Conservation (phyloP, 768 basidiomycete genomes). For the Suillus weaverae region DNA sequence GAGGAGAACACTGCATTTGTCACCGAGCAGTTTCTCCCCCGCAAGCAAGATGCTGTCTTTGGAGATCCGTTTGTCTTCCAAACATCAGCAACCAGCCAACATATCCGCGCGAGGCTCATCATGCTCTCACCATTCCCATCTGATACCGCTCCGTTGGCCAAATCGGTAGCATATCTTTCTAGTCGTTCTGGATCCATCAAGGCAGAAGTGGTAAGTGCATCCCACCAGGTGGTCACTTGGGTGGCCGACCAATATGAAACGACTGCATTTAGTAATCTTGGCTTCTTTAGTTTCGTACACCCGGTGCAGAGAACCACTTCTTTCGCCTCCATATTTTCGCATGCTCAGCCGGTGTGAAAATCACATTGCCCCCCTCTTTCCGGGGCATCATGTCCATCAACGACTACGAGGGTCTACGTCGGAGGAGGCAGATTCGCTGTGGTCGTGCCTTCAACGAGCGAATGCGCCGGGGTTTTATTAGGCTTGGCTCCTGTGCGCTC, state of each 20-base stretch:
- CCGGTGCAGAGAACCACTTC: slow-evolving; percentile 26
- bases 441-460: slow-evolving; percentile 26
- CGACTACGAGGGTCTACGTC: slow-evolving; percentile 13
- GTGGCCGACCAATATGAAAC: slow-evolving; percentile 3
- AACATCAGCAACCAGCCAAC: slow-evolving; percentile 18
- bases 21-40: slow-evolving; percentile 29
- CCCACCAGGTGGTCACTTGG: slow-evolving; percentile 1
- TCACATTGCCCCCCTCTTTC: slow-evolving; percentile 28
- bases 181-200: slow-evolving; percentile 26
- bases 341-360: slow-evolving; percentile 29
- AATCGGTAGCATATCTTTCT: slow-evolving; percentile 33
- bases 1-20: slow-evolving; percentile 20
- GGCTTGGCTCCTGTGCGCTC: slow-evolving; percentile 15
- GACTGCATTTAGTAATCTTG: slow-evolving; percentile 7
- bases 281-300: slow-evolving; percentile 23
- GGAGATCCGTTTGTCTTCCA: slow-evolving; percentile 33
- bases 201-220: slow-evolving; percentile 26
- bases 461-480: slow-evolving; percentile 24
- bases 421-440: slow-evolving; percentile 18
- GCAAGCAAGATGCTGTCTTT: slow-evolving; percentile 29
- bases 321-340: slow-evolving; percentile 32
- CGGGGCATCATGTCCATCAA: slow-evolving; percentile 29
- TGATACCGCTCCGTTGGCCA: slow-evolving; percentile 31
- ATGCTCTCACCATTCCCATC: slow-evolving; percentile 29
- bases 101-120: slow-evolving; percentile 28